Base-by-base conservation (phyloP, 345 rosid genomes). In the Eucalyptus regnans region DNA sequence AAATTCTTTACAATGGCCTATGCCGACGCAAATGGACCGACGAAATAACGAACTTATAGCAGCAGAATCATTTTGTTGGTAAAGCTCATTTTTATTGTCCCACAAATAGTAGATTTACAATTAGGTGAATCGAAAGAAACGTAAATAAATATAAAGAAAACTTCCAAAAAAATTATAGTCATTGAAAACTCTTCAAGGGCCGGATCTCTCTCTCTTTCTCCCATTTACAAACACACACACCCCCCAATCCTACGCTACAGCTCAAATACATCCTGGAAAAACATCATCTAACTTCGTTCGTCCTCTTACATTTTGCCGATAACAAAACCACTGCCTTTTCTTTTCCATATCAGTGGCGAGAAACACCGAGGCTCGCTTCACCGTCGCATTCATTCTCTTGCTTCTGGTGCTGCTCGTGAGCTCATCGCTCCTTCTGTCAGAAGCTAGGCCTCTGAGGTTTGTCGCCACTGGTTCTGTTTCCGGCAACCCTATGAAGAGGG, bases 381-480 rank as follows among this genome's bases (percentile, higher is more conserved):
- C 62, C 62, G 12, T 56, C 62, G 62, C 62, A 56, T 56, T 56
- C 62, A 12, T 56, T 56, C 62, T 52, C 56, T 52, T 23, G 62
- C 12, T 56, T 56, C 12, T 9, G 29, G 27, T 56, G 62, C 60
- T 56, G 2, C n/a, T 91, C 44, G 44, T 66, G 79, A 86, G 88
- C 83, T 89, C 88, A 29, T 68, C 46, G 54, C 83, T 86, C 11
- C 80, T 80, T 43, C 46, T 56, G 48, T 89, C 91, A 9, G 93
- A 90, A 64, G 91, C 92, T 87, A 94, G 94, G 56, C 94, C 91
- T 62, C 89, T 92, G 52, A 86, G 68, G n/a, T 84, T 64, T 51
- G 89, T 58, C 23, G 18, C 60, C 10, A 56, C 49, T 1, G 58
- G n/a, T 44, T 27, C 15, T 37, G 64, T 31, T 86, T 50, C 71